phyloP scores from a whole-genome alignment of 345 rosid genomes.

The Jatropha curcas region DNA sequence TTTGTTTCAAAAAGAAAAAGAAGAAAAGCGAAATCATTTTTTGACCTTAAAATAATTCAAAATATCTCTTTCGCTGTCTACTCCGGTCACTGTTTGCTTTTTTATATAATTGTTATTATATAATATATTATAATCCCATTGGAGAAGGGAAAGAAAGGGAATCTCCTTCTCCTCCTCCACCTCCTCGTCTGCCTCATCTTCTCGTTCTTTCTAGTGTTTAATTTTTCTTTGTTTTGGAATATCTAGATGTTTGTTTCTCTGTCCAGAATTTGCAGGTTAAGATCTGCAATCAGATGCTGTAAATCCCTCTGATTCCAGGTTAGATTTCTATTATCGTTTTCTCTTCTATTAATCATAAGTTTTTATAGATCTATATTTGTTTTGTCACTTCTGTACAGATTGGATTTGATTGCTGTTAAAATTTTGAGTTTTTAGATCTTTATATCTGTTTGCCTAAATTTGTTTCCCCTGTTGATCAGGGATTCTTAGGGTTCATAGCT shows the following conservation, averaged over 20 bases:
- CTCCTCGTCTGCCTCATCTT: background rate
- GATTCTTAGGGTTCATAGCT: background rate
- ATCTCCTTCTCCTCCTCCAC: background rate
- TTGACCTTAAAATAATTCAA: background rate
- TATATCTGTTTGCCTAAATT: background rate
- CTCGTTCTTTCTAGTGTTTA: background rate
- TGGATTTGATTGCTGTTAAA: background rate
- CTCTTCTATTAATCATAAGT: background rate
- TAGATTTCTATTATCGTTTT: background rate
- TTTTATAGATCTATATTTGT: background rate
- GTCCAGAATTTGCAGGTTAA: constrained; percentile 19
- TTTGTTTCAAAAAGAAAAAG: background rate
- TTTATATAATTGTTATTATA: no score
- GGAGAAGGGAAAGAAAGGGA: background rate
- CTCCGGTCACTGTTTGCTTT: background rate
- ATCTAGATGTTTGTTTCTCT: constrained; percentile 12
- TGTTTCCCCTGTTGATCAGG: background rate
- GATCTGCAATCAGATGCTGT: constrained; percentile 17
- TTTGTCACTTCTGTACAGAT: background rate
- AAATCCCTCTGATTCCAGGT: constrained; percentile 10
- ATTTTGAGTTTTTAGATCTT: background rate
- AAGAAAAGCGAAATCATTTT: background rate
- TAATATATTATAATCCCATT: background rate
- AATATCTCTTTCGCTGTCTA: constrained; percentile 10
- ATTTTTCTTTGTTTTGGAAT: background rate